phyloP scores from a whole-genome alignment of 148 eudicot genomes.

The Chenopodium quinoa region DNA sequence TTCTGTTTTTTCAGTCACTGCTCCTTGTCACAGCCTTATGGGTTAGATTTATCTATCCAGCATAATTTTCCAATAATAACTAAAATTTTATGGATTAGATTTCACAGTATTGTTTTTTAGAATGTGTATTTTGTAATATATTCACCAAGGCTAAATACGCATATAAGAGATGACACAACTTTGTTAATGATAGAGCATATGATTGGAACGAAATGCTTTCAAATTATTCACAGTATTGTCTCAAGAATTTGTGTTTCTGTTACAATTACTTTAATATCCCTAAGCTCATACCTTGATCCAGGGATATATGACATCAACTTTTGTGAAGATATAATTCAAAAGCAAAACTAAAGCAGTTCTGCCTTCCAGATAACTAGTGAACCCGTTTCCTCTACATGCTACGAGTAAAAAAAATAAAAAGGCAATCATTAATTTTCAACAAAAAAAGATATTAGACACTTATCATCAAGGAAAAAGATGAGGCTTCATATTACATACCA shows the following conservation, averaged over 20 bases:
- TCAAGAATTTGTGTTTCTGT: neutral
- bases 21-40: too few species aligned
- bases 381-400: neutral
- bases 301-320: neutral
- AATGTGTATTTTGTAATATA: too few species aligned
- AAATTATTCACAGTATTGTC: neutral
- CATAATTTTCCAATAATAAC: too few species aligned
- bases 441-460: neutral
- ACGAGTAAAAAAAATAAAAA: neutral
- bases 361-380: neutral
- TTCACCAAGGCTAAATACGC: too few species aligned
- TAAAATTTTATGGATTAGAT: too few species aligned
- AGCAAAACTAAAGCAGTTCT: neutral
- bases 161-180: too few species aligned
- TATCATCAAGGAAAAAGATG: neutral
- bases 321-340: neutral
- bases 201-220: neutral
- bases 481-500: slow-evolving; percentile 54
- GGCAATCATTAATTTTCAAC: neutral
- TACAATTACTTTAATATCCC: neutral
- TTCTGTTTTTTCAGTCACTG: too few species aligned
- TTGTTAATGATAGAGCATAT: neutral
- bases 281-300: neutral
- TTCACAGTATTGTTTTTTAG: too few species aligned
- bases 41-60: too few species aligned